A percentile compares a stretch with the other conserved stretches of the same genome.
Evolutionary conservation across 176 grass and related monocot genomes (phyloP).

Genomic region (barley (Hordeum vulgare)): DNA sequence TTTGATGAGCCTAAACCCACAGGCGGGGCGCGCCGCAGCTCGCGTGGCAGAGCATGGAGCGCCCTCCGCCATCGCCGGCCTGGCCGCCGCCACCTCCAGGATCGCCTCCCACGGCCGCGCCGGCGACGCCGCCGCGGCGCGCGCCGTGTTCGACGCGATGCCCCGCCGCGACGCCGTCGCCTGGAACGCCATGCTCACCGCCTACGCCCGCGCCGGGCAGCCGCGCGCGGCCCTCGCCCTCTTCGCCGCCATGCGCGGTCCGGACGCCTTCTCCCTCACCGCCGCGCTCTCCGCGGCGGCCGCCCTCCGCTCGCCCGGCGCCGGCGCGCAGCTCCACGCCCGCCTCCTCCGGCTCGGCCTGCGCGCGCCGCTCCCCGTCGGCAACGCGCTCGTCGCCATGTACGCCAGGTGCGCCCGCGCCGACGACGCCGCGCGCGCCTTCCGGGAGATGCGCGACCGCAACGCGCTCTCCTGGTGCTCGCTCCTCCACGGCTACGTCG

Average conservation of each 20-base stretch:
- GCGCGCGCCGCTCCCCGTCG: conserved; percentile 35
- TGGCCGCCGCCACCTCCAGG: conserved; percentile 50
- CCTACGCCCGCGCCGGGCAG: conserved; percentile 33
- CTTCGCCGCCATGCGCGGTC: conserved; percentile 25
- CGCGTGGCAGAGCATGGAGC: conserved; percentile 10
- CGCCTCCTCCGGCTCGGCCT: conserved; percentile 44
- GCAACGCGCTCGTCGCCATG: conserved; percentile 64
- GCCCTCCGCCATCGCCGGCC: not conserved
- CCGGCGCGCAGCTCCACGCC: conserved; percentile 47
- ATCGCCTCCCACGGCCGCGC: conserved; percentile 32
- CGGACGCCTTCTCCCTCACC: conserved; percentile 55
- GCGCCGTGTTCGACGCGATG: conserved; percentile 60
- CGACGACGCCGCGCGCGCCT: conserved; percentile 31
- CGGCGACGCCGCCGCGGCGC: conserved; percentile 27
- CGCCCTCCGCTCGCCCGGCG: not conserved
- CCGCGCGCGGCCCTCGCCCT: conserved; percentile 36
- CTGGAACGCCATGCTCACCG: conserved; percentile 76
- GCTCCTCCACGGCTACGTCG: conserved; percentile 36
- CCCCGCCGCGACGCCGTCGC: conserved; percentile 43
- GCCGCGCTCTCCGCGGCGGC: conserved; percentile 33
- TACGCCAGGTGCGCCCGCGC: conserved; percentile 44
- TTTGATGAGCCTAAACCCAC: conserved; percentile 24
- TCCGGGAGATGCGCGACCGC: conserved; percentile 43
- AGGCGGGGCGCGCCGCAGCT: conserved; percentile 2
- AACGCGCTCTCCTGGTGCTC: conserved; percentile 68